These are phyloP conservation scores for Ananas comosus DNA, from an alignment of 176 grass and related monocot genomes.

Conservation along the genomic window DNA sequence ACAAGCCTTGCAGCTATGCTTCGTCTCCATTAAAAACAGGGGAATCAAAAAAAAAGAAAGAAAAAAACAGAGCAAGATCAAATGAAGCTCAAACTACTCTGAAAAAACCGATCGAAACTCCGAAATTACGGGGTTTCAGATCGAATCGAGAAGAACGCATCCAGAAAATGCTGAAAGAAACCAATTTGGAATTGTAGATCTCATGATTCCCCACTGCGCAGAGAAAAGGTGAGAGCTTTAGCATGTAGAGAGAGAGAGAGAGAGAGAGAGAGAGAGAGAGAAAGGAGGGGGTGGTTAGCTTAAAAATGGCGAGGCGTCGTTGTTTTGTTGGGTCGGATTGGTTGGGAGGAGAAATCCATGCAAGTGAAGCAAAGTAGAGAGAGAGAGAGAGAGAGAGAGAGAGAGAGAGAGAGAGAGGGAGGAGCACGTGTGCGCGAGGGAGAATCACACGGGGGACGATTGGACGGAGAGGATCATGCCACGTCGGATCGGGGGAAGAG, in stretches of 20 bases:
- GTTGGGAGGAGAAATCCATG: constrained; percentile 48
- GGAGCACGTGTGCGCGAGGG: not conserved
- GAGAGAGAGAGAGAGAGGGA: constrained; percentile 10
- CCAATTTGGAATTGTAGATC: too few relatives aligned
- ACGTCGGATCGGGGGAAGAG: too few relatives aligned
- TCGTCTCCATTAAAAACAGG: constrained; percentile 3
- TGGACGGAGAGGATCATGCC: too few relatives aligned
- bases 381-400: constrained; percentile 17
- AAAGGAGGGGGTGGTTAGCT: constrained; percentile 12
- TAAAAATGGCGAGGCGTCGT: constrained; percentile 21
- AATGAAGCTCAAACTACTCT: too few relatives aligned
- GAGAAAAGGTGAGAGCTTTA: constrained; percentile 23
- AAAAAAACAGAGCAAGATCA: constrained; percentile 1
- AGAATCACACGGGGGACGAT: not conserved
- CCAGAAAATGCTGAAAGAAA: too few relatives aligned
- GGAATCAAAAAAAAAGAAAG: constrained; percentile 2
- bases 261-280: constrained; percentile 21
- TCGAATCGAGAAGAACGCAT: not conserved
- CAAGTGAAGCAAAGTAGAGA: constrained; percentile 43
- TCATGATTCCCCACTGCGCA: not conserved
- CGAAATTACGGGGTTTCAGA: not conserved
- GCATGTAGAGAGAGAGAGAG: constrained; percentile 15
- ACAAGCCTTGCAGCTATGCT: constrained; percentile 49
- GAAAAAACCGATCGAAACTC: not conserved
- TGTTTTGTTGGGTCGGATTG: constrained; percentile 42